These are phyloP conservation scores for Allium cepa DNA, from an alignment of 106 monocot genomes.

Conservation along the genomic window DNA sequence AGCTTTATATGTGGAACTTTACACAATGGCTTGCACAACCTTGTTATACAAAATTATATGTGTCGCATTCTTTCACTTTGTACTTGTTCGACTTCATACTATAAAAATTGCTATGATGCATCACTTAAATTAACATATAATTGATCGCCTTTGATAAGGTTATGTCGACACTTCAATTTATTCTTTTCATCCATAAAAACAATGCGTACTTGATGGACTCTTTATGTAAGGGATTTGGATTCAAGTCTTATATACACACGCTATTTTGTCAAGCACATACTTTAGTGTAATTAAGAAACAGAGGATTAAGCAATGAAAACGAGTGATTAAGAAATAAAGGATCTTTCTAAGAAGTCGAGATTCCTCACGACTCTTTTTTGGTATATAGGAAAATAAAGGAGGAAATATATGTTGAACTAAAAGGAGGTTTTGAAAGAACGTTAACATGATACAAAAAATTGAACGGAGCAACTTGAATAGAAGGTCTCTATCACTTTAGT, in stretches of 20 bases:
- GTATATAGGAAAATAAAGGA: neutral
- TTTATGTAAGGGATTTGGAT: too few relatives aligned
- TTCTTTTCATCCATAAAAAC: neutral
- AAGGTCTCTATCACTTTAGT: constrained; percentile 8
- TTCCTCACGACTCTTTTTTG: constrained; percentile 15
- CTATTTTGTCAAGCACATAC: neutral
- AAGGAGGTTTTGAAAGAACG: too few relatives aligned
- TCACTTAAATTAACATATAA: neutral
- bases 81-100: neutral
- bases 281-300: neutral
- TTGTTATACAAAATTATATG: neutral
- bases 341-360: constrained; percentile 8
- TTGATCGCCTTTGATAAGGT: neutral
- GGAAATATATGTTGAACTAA: neutral
- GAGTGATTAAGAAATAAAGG: neutral
- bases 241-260: neutral
- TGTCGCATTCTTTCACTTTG: too few relatives aligned
- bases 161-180: neutral
- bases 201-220: neutral
- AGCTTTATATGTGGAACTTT: neutral
- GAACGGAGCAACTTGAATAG: constrained; percentile 10
- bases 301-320: neutral
- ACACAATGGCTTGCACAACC: neutral
- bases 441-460: too few relatives aligned
- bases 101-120: neutral